Conservation (phyloP, 2,329 filamentous ascomycete genomes). For the Epicoccum sorghinum region DNA sequence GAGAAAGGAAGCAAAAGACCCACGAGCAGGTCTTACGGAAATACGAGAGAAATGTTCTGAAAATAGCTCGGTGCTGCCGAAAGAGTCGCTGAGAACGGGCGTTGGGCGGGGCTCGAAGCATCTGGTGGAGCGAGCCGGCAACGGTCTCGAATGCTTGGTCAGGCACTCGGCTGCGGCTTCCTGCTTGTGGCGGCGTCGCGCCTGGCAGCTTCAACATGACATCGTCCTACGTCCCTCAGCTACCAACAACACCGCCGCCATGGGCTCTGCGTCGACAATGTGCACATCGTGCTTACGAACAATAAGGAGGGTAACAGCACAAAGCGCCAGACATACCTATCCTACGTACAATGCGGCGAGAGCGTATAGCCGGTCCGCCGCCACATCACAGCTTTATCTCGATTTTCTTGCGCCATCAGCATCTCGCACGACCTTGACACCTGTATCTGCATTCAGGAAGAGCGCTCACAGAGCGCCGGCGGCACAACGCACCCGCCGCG, state of each 20-base stretch:
- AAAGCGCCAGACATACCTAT: conserved; percentile 3
- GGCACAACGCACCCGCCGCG: not conserved
- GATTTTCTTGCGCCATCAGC: conserved; percentile 41
- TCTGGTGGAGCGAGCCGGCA: conserved; percentile 5
- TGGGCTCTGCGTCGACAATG: conserved; percentile 37
- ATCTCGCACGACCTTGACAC: not conserved
- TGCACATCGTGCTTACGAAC: conserved; percentile 42
- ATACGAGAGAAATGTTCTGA: conserved; percentile 9
- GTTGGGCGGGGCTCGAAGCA: conserved; percentile 3
- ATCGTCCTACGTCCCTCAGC: conserved; percentile 15
- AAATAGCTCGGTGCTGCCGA: conserved; percentile 15
- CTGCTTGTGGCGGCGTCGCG: conserved; percentile 20
- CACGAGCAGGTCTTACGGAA: not conserved
- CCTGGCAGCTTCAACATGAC: conserved; percentile 21
- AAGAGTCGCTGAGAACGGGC: conserved; percentile 6
- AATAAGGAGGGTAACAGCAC: conserved; percentile 14
- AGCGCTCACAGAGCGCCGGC: not conserved
- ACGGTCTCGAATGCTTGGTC: conserved; percentile 19
- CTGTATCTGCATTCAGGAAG: not conserved
- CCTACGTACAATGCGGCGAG: conserved; percentile 13
- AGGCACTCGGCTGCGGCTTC: conserved; percentile 17
- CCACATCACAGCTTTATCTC: conserved; percentile 35
- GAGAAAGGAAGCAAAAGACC: not conserved
- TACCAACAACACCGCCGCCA: conserved; percentile 14
- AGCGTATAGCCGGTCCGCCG: conserved; percentile 30